Percentiles rank a stretch among this genome's conserved stretches.
Conservation (phyloP, 2,329 filamentous ascomycete genomes). For the Davidsoniella virescens region DNA sequence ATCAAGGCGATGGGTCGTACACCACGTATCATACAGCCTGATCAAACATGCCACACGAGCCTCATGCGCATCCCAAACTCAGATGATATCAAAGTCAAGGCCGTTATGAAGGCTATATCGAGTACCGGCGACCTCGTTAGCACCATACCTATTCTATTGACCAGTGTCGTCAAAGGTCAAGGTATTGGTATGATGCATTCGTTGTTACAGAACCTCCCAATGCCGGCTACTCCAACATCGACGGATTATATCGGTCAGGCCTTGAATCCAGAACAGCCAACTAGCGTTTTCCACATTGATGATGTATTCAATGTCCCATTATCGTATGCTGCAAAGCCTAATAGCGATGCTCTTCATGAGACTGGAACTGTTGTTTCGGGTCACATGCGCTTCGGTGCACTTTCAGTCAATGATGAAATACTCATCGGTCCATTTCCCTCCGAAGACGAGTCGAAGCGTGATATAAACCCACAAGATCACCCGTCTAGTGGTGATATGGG, state of each 20-base stretch:
- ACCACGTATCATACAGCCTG: conserved; percentile 54
- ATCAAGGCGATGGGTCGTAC: conserved; percentile 61
- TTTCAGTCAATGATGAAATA: conserved; percentile 64
- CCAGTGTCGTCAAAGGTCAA: conserved; percentile 69
- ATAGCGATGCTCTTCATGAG: conserved; percentile 22
- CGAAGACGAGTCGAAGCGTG: conserved; percentile 23
- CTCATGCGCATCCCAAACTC: conserved; percentile 38
- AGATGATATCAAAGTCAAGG: conserved; percentile 42
- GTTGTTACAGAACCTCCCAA: conserved; percentile 58
- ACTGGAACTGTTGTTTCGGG: conserved; percentile 67
- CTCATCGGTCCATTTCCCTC: conserved; percentile 62
- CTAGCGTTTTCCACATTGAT: conserved; percentile 71
- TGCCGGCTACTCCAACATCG: conserved; percentile 39
- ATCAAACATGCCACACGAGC: conserved; percentile 31
- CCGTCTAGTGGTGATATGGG: conserved; percentile 20
- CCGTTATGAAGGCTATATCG: conserved; percentile 34
- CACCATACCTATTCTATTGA: conserved; percentile 70
- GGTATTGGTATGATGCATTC: conserved; percentile 74
- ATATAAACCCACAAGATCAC: conserved; percentile 26
- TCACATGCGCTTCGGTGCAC: conserved; percentile 59
- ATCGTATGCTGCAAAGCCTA: conserved; percentile 27
- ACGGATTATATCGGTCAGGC: conserved; percentile 38
- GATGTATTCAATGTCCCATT: conserved; percentile 67
- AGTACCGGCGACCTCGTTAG: conserved; percentile 21
- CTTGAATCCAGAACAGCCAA: conserved; percentile 42